Percentiles rank a stretch among this genome's conserved stretches.
These are phyloP conservation scores for Rhipidocladum racemiflorum DNA, from an alignment of 176 grass and related monocot species.

Conservation along the genomic window DNA sequence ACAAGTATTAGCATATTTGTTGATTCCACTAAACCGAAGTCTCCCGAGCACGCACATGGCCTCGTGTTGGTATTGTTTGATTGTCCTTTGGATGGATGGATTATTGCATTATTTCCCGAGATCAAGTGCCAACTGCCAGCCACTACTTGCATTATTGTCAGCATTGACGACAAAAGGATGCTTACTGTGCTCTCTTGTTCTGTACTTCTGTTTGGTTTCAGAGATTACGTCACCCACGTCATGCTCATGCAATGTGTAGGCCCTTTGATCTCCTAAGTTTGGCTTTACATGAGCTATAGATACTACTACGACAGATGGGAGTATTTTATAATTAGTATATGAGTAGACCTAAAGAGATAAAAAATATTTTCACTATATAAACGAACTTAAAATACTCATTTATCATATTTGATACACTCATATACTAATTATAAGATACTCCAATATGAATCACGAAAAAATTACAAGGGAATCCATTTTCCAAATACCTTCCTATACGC, in stretches of 20 bases:
- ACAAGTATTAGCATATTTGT: no score
- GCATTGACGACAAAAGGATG: constrained; percentile 9
- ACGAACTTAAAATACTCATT: no score
- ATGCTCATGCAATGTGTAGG: background rate
- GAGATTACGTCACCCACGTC: constrained; percentile 8
- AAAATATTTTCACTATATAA: no score
- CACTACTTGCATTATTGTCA: background rate
- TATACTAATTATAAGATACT: no score
- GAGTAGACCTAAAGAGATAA: no score
- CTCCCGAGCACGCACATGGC: background rate
- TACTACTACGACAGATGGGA: no score
- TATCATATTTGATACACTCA: no score
- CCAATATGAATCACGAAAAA: no score
- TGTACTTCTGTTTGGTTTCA: background rate
- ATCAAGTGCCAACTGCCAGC: constrained; percentile 16
- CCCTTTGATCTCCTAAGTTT: background rate
- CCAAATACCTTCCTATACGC: no score
- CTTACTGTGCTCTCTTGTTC: constrained; percentile 2
- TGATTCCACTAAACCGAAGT: background rate
- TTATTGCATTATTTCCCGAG: background rate
- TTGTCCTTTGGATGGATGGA: background rate
- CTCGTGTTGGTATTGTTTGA: constrained; percentile 21
- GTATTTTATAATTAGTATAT: no score
- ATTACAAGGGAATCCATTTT: no score
- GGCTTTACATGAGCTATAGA: background rate